Evolutionary conservation across 805 yeast genomes (phyloP), one percentile per base, ranked within the genome.

Genomic region (Metschnikowia hibisci): DNA sequence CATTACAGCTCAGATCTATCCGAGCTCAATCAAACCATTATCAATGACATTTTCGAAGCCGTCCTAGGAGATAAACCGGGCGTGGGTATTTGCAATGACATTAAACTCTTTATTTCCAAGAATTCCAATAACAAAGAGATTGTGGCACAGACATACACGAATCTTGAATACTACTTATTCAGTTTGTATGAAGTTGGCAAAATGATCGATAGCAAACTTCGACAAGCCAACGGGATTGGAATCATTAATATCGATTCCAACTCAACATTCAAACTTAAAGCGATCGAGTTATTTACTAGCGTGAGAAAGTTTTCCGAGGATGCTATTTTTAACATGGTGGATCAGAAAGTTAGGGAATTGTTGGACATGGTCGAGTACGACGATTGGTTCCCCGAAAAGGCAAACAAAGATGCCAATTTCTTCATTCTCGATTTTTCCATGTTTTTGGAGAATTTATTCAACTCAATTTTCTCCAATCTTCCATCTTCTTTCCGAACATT

Each of bases 91-190:
- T 76, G 87, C 52, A 71, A 71, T 45, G 74, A 68, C 47, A 62
- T 70, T 32, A 78, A 82, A 46, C 77, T 86, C 37, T 73, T 77
- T 44, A 72, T 74, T 11, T 80, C 81, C 47, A 74, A 84, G 38
- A 76, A 79, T 51, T 75, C 89, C 2, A 78, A 83, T 10, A 85
- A 89, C 48, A 86, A 95, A 57, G 98, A 91, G 62, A 90, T 88
- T 52, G 77, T 88, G 22, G 84, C 96, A 0, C 98, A 93, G 67
- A 87, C 87, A 52, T 73, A 87, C 52, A 84, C 93, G 45, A 89
- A 93, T 60, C 68, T 91, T 55, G 96, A 91, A 58, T 87, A 86
- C 60, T 91, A 90, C 61, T 74, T 86, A 32, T 80, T 74, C 53
- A 87, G 95, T 43, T 77, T 90, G 8, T 70, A 71, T 41, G 89